A percentile compares a stretch with the other conserved stretches of the same genome.
These are phyloP conservation scores for Backusella macrospora DNA, from an alignment of 192 early-diverging fungal species.

Conservation along the genomic window DNA sequence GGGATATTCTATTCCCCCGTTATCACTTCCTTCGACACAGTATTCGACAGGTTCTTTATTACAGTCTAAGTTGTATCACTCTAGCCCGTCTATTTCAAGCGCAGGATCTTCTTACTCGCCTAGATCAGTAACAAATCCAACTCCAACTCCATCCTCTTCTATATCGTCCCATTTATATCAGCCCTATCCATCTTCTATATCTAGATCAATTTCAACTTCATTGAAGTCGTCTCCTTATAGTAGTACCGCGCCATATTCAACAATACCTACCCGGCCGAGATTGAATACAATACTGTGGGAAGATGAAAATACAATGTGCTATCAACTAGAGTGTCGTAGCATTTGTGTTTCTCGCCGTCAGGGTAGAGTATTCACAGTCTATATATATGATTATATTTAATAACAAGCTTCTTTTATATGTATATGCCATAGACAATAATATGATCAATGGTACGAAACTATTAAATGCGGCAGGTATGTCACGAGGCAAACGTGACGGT, in stretches of 20 bases:
- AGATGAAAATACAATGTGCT: slow-evolving; percentile 77
- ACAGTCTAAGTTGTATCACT: slow-evolving; percentile 1
- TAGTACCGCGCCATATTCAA: not conserved
- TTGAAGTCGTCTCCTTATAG: not conserved
- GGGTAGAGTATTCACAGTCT: slow-evolving; percentile 36
- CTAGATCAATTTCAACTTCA: slow-evolving; percentile 3
- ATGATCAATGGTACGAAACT: slow-evolving; percentile 88
- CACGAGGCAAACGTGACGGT: slow-evolving; percentile 83
- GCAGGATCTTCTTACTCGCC: not conserved
- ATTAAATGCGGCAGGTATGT: slow-evolving; percentile 84
- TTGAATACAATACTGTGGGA: slow-evolving; percentile 81
- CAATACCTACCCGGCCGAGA: slow-evolving; percentile 33
- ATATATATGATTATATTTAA: not conserved
- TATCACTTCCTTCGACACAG: not conserved
- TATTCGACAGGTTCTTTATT: not conserved
- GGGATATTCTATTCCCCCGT: not conserved
- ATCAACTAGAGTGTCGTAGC: slow-evolving; percentile 75
- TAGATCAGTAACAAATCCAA: not conserved
- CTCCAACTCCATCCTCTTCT: not conserved
- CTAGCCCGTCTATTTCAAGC: not conserved
- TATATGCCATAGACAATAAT: slow-evolving; percentile 64
- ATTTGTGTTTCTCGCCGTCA: slow-evolving; percentile 75
- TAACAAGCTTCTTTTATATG: not conserved
- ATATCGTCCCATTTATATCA: slow-evolving; percentile 1
- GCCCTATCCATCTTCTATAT: slow-evolving; percentile 10